phyloP scores from a whole-genome alignment of 2,329 filamentous ascomycete species.

The Aspergillus texensis region DNA sequence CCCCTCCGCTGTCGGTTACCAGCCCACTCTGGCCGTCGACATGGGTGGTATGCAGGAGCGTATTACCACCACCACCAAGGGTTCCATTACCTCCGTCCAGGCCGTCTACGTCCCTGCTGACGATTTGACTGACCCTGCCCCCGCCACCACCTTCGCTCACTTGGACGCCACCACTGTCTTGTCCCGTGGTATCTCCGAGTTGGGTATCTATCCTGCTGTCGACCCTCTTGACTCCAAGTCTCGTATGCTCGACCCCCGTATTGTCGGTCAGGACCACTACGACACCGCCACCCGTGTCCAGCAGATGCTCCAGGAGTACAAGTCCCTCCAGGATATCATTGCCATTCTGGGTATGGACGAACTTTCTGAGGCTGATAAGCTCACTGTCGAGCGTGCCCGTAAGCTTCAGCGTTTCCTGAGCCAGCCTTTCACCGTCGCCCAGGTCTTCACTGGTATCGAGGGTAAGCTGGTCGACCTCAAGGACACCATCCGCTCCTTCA shows the following conservation, averaged over 20 bases:
- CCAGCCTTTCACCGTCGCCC: constrained; percentile 93
- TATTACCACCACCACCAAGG: constrained; percentile 99
- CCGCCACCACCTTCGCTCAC: constrained; percentile 99
- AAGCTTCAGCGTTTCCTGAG: constrained; percentile 99
- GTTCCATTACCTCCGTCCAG: constrained; percentile 99
- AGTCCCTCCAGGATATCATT: constrained; percentile 99
- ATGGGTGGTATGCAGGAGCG: constrained; percentile 99
- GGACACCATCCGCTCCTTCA: constrained; percentile 97
- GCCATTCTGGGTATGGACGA: constrained; percentile 99
- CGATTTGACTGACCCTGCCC: constrained; percentile 99
- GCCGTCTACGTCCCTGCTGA: constrained; percentile 99
- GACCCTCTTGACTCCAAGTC: constrained; percentile 99
- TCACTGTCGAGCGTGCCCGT: constrained; percentile 99
- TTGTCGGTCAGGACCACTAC: constrained; percentile 98
- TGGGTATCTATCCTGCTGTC: constrained; percentile 99
- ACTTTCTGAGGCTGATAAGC: constrained; percentile 97
- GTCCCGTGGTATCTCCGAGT: constrained; percentile 99
- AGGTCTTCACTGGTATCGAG: constrained; percentile 79
- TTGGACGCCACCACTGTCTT: constrained; percentile 99
- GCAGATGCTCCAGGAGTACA: constrained; percentile 99
- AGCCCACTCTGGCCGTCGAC: constrained; percentile 96
- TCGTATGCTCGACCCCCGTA: constrained; percentile 98
- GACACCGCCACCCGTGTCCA: constrained; percentile 90
- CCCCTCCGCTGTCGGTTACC: constrained; percentile 99
- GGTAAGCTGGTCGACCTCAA: constrained; percentile 96